Conservation (phyloP, 129 eudicot genomes). For the Tagetes patula region DNA sequence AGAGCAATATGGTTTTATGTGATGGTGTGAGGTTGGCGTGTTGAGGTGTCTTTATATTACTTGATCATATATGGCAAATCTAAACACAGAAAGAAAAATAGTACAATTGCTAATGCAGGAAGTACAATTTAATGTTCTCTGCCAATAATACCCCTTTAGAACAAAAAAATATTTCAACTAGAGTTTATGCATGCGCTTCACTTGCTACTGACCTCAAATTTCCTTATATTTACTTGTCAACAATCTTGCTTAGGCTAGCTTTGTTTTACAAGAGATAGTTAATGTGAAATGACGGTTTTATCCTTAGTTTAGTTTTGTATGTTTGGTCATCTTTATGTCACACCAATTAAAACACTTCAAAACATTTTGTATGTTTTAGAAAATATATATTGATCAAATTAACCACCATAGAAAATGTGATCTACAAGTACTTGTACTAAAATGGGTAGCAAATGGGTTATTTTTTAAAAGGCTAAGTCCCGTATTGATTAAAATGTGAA, state of each 20-base stretch:
- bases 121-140: slow-evolving; percentile 12
- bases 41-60: slow-evolving; percentile 19
- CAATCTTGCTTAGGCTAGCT: slow-evolving; percentile 16
- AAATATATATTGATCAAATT: too few species aligned
- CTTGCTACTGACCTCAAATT: slow-evolving; percentile 9
- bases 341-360: too few species aligned
- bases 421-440: too few species aligned
- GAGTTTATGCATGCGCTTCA: slow-evolving; percentile 28
- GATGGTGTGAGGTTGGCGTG: slow-evolving; percentile 17
- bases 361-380: too few species aligned
- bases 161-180: slow-evolving; percentile 18
- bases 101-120: slow-evolving; percentile 8
- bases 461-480: too few species aligned
- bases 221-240: slow-evolving; percentile 19
- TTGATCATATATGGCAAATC: slow-evolving; percentile 26
- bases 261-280: background rate
- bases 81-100: background rate
- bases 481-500: too few species aligned
- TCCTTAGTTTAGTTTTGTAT: background rate
- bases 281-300: background rate
- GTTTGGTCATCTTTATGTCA: too few species aligned
- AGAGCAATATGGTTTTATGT: slow-evolving; percentile 4
- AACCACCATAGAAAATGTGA: too few species aligned
- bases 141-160: slow-evolving; percentile 17
- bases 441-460: too few species aligned